Percentiles rank a stretch among this genome's conserved stretches.
phyloP scores from a whole-genome alignment of 306 rosid species.

The Calophaca sinica region DNA sequence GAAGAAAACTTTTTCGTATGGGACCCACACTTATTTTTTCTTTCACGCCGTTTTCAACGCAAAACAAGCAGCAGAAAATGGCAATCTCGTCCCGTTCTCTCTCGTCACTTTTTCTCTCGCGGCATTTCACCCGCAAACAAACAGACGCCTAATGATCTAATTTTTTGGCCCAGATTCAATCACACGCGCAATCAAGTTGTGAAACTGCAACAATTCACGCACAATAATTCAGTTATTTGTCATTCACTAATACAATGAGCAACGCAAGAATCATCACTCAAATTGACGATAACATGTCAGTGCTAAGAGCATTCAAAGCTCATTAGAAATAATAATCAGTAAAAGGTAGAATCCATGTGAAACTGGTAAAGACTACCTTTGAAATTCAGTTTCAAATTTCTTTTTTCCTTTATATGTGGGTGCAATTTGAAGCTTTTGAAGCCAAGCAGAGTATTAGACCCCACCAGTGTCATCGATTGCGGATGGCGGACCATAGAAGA shows the following conservation, averaged over 20 bases:
- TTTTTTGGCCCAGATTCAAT: conserved; percentile 31
- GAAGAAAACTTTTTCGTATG: no score
- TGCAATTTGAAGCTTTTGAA: conserved; percentile 35
- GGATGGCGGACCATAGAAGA: no score
- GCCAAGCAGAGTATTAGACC: conserved; percentile 5
- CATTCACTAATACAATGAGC: conserved; percentile 22
- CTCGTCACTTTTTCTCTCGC: no score
- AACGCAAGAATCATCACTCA: background rate
- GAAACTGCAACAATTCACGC: conserved; percentile 46
- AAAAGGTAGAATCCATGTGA: conserved; percentile 6
- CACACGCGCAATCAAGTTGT: conserved; percentile 23
- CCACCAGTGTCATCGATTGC: background rate
- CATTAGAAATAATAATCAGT: background rate
- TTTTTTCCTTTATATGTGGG: background rate
- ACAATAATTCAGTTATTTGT: conserved; percentile 21
- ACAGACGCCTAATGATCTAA: no score
- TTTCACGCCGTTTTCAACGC: no score
- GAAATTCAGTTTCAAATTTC: conserved; percentile 19
- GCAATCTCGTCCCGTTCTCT: no score
- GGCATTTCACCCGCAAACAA: no score
- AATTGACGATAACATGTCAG: conserved; percentile 24
- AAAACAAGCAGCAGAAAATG: no score
- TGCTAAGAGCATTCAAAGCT: conserved; percentile 4
- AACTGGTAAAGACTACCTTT: background rate
- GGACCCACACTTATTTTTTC: no score